phyloP scores from a whole-genome alignment of 495 filamentous ascomycete genomes.

The Penicillium manginii region DNA sequence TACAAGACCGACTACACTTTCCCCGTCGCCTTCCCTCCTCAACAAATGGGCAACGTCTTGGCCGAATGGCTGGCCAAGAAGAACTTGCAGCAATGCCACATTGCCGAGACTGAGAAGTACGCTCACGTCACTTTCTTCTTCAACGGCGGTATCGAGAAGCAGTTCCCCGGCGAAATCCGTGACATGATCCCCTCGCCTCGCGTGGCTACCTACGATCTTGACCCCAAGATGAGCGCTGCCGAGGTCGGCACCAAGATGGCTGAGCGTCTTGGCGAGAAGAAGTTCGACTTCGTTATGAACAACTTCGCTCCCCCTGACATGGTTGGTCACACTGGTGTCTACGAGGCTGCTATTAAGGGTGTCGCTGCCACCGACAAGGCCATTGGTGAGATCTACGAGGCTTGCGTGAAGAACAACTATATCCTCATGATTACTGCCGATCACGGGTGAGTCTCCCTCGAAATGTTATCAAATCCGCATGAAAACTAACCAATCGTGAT shows the following conservation, averaged over 20 bases:
- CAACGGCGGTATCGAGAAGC: constrained; percentile 98
- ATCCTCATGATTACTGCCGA: constrained; percentile 93
- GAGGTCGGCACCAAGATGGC: constrained; percentile 84
- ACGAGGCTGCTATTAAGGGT: constrained; percentile 90
- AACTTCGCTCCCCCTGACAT: constrained; percentile 99
- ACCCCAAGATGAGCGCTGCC: constrained; percentile 95
- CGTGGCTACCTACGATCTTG: constrained; percentile 94
- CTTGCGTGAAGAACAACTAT: constrained; percentile 90
- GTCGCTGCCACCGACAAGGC: constrained; percentile 86
- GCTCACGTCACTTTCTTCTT: constrained; percentile 99
- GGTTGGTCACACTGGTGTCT: constrained; percentile 98
- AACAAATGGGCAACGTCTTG: constrained; percentile 94
- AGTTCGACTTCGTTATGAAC: constrained; percentile 98
- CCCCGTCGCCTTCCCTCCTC: constrained; percentile 89
- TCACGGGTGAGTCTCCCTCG: constrained; percentile 67
- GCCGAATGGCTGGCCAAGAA: constrained; percentile 94
- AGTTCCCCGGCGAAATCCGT: constrained; percentile 86
- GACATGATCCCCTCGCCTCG: constrained; percentile 73
- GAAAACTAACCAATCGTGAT: constrained; percentile 9
- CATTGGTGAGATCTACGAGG: constrained; percentile 88
- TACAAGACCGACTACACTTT: constrained; percentile 97
- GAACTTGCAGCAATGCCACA: constrained; percentile 85
- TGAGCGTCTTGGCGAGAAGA: constrained; percentile 77
- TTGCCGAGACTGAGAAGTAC: constrained; percentile 99
- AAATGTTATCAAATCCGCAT: not conserved